A percentile compares a stretch with the other conserved stretches of the same genome.
These are phyloP conservation scores for Fusarium nematophilum DNA, from an alignment of 2,329 filamentous ascomycete genomes.

Conservation along the genomic window DNA sequence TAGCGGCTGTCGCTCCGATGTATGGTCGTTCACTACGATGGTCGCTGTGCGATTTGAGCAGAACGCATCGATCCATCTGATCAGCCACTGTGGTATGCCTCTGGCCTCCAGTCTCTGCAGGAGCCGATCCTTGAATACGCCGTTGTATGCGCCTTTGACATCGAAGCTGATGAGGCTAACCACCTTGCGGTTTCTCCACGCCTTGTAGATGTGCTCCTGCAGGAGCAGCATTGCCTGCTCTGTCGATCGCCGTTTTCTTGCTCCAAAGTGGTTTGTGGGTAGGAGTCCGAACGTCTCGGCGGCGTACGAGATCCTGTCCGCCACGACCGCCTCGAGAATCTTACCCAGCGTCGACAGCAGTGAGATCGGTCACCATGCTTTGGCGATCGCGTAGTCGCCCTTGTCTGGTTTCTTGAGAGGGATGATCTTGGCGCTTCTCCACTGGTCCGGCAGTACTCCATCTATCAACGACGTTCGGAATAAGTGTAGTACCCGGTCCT, in stretches of 20 bases:
- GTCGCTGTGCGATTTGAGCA: constrained; percentile 20
- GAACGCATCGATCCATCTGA: constrained; percentile 24
- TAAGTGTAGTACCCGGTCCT: constrained; percentile 1
- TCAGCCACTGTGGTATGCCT: constrained; percentile 18
- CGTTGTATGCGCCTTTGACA: constrained; percentile 28
- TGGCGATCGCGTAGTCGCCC: constrained; percentile 40
- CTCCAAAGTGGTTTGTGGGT: too few species aligned
- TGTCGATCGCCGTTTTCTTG: too few species aligned
- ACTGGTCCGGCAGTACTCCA: constrained; percentile 6
- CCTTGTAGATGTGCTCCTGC: constrained; percentile 15
- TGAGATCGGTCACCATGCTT: constrained; percentile 43
- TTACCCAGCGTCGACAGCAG: constrained; percentile 44
- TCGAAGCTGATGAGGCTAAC: constrained; percentile 23
- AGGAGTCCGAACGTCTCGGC: too few species aligned
- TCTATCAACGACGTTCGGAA: constrained; percentile 6
- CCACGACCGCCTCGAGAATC: too few species aligned
- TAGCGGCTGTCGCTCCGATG: too few species aligned
- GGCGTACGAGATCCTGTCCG: too few species aligned
- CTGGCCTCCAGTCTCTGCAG: constrained; percentile 20
- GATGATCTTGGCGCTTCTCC: constrained; percentile 37
- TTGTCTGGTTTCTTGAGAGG: too few species aligned
- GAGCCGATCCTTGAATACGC: constrained; percentile 26
- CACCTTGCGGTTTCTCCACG: constrained; percentile 9
- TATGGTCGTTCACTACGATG: too few species aligned
- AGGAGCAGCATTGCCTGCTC: too few species aligned